These are phyloP conservation scores for Collybiopsis confluens DNA, from an alignment of 768 basidiomycete species.

Conservation along the genomic window DNA sequence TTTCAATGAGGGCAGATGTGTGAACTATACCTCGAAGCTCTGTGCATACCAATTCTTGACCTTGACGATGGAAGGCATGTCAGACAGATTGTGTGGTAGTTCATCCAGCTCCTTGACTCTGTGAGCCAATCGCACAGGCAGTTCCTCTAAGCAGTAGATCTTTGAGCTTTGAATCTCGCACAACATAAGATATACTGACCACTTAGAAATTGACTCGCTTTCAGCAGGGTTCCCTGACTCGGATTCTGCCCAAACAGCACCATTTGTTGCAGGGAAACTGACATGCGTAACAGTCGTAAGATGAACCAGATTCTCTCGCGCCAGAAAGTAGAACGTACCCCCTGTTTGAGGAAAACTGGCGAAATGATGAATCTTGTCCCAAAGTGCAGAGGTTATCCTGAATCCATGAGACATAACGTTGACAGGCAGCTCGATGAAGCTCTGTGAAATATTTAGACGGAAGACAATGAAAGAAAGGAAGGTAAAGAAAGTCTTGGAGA, in stretches of 20 bases:
- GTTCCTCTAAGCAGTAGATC: constrained; percentile 63
- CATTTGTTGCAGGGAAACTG: constrained; percentile 95
- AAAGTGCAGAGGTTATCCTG: constrained; percentile 72
- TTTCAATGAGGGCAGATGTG: not conserved
- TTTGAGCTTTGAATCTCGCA: not conserved
- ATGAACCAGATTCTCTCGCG: not conserved
- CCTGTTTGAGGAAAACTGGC: constrained; percentile 92
- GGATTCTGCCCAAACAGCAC: constrained; percentile 96
- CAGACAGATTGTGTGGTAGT: constrained; percentile 85
- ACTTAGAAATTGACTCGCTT: constrained; percentile 83
- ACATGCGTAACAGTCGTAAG: constrained; percentile 21
- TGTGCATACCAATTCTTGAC: constrained; percentile 99
- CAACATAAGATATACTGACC: constrained; percentile 35
- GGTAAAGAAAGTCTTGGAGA: not conserved
- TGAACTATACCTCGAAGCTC: constrained; percentile 80
- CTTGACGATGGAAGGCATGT: constrained; percentile 89
- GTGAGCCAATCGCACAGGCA: constrained; percentile 93
- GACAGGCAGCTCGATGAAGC: too few relatives aligned
- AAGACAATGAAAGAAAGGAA: not conserved
- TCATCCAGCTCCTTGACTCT: constrained; percentile 94
- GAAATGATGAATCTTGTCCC: constrained; percentile 90
- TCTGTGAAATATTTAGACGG: too few relatives aligned
- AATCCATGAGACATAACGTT: constrained; percentile 52
- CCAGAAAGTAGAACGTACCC: constrained; percentile 39
- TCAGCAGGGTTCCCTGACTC: constrained; percentile 88